Conservation (phyloP, 495 filamentous ascomycete species). For the Tuber brumale region DNA sequence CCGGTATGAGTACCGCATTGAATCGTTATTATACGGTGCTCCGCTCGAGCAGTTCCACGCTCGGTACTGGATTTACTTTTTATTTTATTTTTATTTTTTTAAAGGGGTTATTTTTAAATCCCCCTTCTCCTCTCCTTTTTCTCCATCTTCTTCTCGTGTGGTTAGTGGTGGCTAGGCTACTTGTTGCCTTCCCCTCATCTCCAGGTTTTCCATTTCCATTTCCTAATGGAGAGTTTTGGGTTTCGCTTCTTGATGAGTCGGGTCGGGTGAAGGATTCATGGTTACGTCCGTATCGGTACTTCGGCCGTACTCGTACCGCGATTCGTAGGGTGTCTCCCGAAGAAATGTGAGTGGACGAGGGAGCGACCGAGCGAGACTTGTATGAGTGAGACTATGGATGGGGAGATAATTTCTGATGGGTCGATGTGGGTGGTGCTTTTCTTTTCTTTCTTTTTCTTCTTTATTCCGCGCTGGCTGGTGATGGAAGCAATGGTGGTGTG, state of each 20-base stretch:
- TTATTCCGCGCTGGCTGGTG: background rate
- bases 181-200: background rate
- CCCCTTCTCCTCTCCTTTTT: conserved; percentile 36
- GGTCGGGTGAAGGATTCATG: background rate
- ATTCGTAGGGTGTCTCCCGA: background rate
- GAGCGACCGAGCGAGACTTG: background rate
- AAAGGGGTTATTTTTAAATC: conserved; percentile 38
- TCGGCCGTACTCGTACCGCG: background rate
- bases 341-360: background rate
- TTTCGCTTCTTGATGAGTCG: background rate
- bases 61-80: conserved; percentile 11
- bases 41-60: background rate
- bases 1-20: too few species aligned
- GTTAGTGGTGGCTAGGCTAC: background rate
- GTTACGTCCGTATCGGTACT: background rate
- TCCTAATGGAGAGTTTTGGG: background rate
- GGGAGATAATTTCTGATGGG: background rate
- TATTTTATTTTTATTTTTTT: conserved; percentile 23
- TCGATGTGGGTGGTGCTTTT: background rate
- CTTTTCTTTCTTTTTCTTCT: background rate
- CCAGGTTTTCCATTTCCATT: background rate
- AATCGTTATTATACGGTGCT: too few species aligned
- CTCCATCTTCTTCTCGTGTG: conserved; percentile 40
- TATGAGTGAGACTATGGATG: background rate
- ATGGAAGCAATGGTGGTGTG: background rate